Conservation (phyloP, 768 basidiomycete genomes). For the Phylloporus arenicola region DNA sequence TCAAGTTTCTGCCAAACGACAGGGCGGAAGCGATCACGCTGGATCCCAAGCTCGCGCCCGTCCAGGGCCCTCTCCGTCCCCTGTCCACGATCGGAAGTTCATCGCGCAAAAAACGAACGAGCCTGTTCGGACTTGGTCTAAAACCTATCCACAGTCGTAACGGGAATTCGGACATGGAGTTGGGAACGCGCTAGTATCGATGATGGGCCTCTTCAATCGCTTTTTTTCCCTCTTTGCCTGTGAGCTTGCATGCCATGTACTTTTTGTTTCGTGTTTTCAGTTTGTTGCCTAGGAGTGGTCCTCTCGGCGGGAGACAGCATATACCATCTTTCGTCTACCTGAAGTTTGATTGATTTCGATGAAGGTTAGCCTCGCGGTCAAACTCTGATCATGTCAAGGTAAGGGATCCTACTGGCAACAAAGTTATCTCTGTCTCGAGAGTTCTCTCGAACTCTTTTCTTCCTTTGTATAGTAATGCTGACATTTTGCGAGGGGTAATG, state of each 20-base stretch:
- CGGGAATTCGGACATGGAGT: neutral
- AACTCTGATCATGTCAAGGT: neutral
- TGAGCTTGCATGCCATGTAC: slow-evolving; percentile 3
- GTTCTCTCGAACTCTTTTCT: neutral
- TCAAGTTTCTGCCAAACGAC: slow-evolving; percentile 21
- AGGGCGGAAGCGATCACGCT: slow-evolving; percentile 22
- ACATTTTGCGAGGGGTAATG: neutral
- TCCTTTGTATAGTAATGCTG: neutral
- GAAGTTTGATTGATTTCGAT: neutral
- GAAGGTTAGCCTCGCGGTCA: neutral
- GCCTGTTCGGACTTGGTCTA: slow-evolving; percentile 20
- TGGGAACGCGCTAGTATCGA: slow-evolving; percentile 1
- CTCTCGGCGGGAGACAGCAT: neutral
- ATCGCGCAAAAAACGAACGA: slow-evolving; percentile 11
- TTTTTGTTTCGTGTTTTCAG: slow-evolving; percentile 15
- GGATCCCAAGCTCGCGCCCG: slow-evolving; percentile 31
- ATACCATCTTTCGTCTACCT: neutral
- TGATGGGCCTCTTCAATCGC: neutral
- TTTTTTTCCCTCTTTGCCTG: neutral
- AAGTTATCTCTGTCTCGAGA: neutral
- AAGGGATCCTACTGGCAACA: neutral
- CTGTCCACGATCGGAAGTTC: slow-evolving; percentile 21
- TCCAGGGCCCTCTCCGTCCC: slow-evolving; percentile 29
- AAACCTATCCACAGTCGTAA: slow-evolving; percentile 2
- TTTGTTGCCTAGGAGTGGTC: neutral